Base-by-base conservation (phyloP, 176 grass and related monocot genomes). In the Eleusine coracana region DNA sequence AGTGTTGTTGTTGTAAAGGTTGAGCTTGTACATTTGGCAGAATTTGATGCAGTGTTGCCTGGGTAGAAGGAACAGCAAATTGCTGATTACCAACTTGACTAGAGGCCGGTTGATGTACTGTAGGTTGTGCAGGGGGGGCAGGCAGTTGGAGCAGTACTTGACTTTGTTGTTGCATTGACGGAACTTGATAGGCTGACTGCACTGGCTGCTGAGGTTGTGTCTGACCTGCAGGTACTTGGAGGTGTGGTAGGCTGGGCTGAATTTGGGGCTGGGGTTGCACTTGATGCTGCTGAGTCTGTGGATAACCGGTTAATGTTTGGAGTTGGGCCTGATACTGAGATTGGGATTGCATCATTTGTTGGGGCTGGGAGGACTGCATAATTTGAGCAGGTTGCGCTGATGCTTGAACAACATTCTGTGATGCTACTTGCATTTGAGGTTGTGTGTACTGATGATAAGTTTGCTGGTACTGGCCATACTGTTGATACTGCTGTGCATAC, bases 401-500 rank as follows among this genome's bases (percentile, higher is more conserved):
- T 73, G 72, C 85, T 88, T 90, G 89, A 45, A 29, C 23, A 29
- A 67, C 72, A 76, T 76, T 85, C 50, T 87, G 89, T 2, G 87
- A 39, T 52, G 44, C 73, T 67, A 82, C 64, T 79, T 85, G 89
- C 61, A 73, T 77, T 70, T 83, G 87, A 79, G 89, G 79, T 81
- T 95, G 93, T 5, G 61, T 58, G 58, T 92, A 92, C 73, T 92
- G 93, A 39, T 82, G 88, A 45, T 90, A 83, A 63, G 69, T 45
- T 49, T 86, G 88, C 82, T 88, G 93, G 76, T 95, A 94, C 21
- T 94, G 87, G 29, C 79, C 79, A 86, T 90, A 92, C 25, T 92
- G 90, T 83, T 95, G 93, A 84, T 95, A 90, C 82, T 96, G 93
- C 77, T 94, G 93, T 49, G 75, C 85, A 66, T 96, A 96, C 14